Percentiles rank a stretch among this genome's conserved stretches.
Evolutionary conservation across 768 basidiomycete genomes (phyloP).

Genomic region (Psilocybe cyanescens): DNA sequence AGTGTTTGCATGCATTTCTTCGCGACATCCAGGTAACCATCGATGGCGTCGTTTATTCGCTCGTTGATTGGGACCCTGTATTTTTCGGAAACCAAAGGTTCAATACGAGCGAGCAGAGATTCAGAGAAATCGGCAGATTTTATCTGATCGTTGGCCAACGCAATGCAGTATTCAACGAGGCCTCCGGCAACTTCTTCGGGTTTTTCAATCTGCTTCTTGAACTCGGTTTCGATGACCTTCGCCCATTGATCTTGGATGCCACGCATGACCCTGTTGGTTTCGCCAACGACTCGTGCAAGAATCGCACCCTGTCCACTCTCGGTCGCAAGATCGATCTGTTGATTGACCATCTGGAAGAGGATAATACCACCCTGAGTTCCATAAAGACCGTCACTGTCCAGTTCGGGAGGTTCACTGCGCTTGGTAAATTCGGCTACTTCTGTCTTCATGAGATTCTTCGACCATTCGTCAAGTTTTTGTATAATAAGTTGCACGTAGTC

Average conservation of each 20-base stretch:
- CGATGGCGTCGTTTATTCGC: conserved; percentile 92
- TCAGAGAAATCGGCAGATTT: conserved; percentile 95
- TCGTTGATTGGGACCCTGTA: conserved; percentile 84
- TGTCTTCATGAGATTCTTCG: conserved; percentile 88
- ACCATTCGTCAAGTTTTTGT: conserved; percentile 97
- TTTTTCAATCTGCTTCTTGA: conserved; percentile 86
- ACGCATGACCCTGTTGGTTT: conserved; percentile 89
- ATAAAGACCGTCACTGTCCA: conserved; percentile 88
- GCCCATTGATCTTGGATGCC: conserved; percentile 88
- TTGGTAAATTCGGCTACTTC: conserved; percentile 85
- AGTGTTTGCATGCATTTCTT: conserved; percentile 96
- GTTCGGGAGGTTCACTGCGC: conserved; percentile 85
- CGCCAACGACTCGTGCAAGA: conserved; percentile 86
- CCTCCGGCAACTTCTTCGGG: conserved; percentile 88
- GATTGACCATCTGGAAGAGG: conserved; percentile 97
- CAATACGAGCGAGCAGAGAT: conserved; percentile 80
- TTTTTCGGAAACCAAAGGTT: conserved; percentile 92
- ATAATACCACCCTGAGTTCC: conserved; percentile 93
- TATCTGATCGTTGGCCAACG: conserved; percentile 96
- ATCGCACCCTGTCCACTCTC: conserved; percentile 97
- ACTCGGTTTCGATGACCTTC: conserved; percentile 79
- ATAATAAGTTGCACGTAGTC: conserved; percentile 94
- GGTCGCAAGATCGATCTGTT: conserved; percentile 92
- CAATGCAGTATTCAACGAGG: conserved; percentile 94
- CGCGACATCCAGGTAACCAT: conserved; percentile 97